Evolutionary conservation across 202 grass and related monocot species (phyloP).

Genomic region (Elaeis oleifera): DNA sequence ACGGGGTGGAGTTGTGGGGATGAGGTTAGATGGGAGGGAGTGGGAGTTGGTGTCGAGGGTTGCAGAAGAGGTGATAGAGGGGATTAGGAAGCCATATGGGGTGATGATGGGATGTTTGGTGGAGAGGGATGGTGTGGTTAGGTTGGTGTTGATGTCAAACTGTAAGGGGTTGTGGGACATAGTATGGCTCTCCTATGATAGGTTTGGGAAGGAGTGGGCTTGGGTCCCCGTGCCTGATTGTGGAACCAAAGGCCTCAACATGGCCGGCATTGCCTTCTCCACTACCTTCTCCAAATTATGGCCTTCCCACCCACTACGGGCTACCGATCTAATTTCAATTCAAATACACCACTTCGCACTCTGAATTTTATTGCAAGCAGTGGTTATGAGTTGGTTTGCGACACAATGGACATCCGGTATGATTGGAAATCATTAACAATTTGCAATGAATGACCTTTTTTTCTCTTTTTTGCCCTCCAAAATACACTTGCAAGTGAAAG

Average conservation of each 20-base stretch:
- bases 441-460: no score
- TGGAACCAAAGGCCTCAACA: constrained; percentile 77
- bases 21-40: constrained; percentile 33
- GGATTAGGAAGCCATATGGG: constrained; percentile 57
- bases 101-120: constrained; percentile 84
- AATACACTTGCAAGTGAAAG: no score
- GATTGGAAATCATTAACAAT: no score
- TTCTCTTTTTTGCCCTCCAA: no score
- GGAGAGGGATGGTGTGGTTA: constrained; percentile 63
- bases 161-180: constrained; percentile 77
- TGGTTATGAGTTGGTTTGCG: no score
- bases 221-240: constrained; percentile 89
- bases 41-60: constrained; percentile 61
- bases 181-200: constrained; percentile 77
- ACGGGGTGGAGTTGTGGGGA: constrained; percentile 62
- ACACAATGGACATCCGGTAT: no score
- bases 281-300: constrained; percentile 89
- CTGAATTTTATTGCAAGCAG: no score
- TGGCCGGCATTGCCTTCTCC: constrained; percentile 93
- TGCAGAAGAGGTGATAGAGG: constrained; percentile 46
- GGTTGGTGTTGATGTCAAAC: constrained; percentile 85
- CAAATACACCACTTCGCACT: no score
- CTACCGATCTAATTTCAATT: no score
- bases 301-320: constrained; percentile 13
- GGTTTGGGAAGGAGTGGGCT: constrained; percentile 36